Evolutionary conservation across 495 filamentous ascomycete species (phyloP).

Genomic region (Hypoxylon subgilvum): DNA sequence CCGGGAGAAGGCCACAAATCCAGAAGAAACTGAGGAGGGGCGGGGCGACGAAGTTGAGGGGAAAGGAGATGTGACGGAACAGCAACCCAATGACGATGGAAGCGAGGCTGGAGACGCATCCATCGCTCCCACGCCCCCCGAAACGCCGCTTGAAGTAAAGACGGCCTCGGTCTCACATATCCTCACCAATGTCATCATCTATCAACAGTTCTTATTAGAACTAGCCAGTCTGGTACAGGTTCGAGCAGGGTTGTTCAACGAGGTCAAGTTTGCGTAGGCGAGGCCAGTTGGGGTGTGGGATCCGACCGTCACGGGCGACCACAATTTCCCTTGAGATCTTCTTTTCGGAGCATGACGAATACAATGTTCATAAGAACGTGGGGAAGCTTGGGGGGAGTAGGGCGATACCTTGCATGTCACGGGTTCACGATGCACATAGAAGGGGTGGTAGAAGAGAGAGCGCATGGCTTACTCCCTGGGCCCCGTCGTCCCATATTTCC

Average conservation of each 20-base stretch:
- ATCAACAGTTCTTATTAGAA: conserved; percentile 89
- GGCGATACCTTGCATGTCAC: conserved; percentile 18
- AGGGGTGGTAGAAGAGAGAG: neutral
- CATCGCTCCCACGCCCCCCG: conserved; percentile 29
- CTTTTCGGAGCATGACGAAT: conserved; percentile 13
- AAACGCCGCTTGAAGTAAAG: conserved; percentile 43
- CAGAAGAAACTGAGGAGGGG: conserved; percentile 31
- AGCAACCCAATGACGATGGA: conserved; percentile 47
- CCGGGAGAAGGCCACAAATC: conserved; percentile 31
- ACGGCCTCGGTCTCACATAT: conserved; percentile 81
- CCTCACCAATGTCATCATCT: conserved; percentile 76
- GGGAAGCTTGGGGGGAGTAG: neutral
- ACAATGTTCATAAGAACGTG: conserved; percentile 10
- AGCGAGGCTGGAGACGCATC: conserved; percentile 46
- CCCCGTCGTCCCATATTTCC: neutral
- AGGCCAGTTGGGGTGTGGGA: neutral
- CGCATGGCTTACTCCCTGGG: neutral
- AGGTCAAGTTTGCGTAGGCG: conserved; percentile 70
- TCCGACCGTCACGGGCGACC: conserved; percentile 7
- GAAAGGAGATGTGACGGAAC: conserved; percentile 36
- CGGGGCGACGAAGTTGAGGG: conserved; percentile 25
- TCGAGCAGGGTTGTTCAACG: conserved; percentile 81
- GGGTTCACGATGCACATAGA: conserved; percentile 11
- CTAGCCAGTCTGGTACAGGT: conserved; percentile 85
- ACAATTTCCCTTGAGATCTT: neutral